phyloP scores from a whole-genome alignment of 73 alveolate genomes.

The Stentor roeselii region DNA sequence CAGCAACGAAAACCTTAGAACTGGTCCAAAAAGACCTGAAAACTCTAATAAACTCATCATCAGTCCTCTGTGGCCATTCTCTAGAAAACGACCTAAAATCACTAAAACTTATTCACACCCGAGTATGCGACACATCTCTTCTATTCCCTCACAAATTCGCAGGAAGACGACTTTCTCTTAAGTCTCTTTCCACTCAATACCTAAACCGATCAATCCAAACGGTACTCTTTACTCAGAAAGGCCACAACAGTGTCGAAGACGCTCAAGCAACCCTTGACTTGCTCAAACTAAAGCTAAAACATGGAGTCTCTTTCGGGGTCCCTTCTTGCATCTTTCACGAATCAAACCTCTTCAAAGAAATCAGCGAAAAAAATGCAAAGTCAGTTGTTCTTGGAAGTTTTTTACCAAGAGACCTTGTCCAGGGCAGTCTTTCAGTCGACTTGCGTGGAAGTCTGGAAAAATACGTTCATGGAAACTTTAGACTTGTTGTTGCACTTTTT shows the following conservation, averaged over 20 bases:
- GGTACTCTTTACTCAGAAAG: not conserved
- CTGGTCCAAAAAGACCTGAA: slow-evolving; percentile 42
- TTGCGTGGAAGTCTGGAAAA: not conserved
- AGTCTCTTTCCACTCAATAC: slow-evolving; percentile 34
- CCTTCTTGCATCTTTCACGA: not conserved
- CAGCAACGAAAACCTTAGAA: slow-evolving; percentile 44
- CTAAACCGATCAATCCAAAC: slow-evolving; percentile 36
- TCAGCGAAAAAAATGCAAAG: not conserved
- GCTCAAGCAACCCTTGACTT: slow-evolving; percentile 42
- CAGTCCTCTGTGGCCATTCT: slow-evolving; percentile 51
- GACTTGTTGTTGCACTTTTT: not conserved
- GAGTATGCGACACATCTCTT: slow-evolving; percentile 45
- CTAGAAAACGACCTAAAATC: slow-evolving; percentile 52
- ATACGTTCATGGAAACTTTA: not conserved
- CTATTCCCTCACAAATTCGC: slow-evolving; percentile 31
- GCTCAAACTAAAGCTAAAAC: slow-evolving; percentile 31
- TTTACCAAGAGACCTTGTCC: not conserved
- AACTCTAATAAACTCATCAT: slow-evolving; percentile 26
- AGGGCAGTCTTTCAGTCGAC: not conserved
- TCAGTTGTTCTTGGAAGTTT: not conserved
- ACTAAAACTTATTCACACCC: slow-evolving; percentile 33
- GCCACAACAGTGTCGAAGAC: slow-evolving; percentile 49
- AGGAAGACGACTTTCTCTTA: slow-evolving; percentile 35
- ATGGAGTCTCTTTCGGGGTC: slow-evolving; percentile 14
- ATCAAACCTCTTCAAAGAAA: not conserved